Evolutionary conservation across 352 stramenopile species (phyloP), one percentile per base, ranked within the genome.

Genomic region (Phytophthora ramorum): DNA sequence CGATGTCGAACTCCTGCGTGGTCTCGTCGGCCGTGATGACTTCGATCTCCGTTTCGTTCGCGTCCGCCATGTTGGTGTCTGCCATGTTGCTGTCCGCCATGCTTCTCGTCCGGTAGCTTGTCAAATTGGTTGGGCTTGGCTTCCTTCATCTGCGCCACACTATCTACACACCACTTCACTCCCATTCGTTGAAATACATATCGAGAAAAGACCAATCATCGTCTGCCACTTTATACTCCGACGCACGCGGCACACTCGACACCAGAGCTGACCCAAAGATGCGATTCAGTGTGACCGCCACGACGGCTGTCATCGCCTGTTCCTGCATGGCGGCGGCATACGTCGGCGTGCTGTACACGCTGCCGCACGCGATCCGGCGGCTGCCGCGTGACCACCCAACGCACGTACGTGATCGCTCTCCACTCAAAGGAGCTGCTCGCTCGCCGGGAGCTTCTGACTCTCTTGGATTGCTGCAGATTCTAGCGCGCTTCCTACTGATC

Each of bases 401-500:
- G 13, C 89, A 97, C 64, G 88, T 96, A 69, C 56, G 75, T 2
- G n/a, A 12, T 58, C 19, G 17, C 30, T 56, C 16, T 22, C 26
- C 17, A 14, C 17, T 45, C 14, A 24, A 45, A 45, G 38, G n/a
- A 41, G 32, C 0, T 41, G 9, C 24, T 17, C 20, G 9, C 17
- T 37, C 10, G 38, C 8, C 22, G 3, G 3, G 5, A 17, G 10
- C 22, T 16, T 38, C 44, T 68, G 1, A 60, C 40, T 59, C 24
- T 55, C 9, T 46, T 43, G 58, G 24, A 17, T 24, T 48, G 22
- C 28, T 60, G 20, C 47, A 96, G 89, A 96, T 97, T 63, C 73
- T 93, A 13, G 88, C 85, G 54, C 87, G 88, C 32, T 96, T 95
- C 71, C 69, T 95, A 60, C 71, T 96, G n/a, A 93, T 97, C 48